Percentiles rank a stretch among this genome's conserved stretches.
Conservation (phyloP, 768 basidiomycete species). For the Lentinula boryana region DNA sequence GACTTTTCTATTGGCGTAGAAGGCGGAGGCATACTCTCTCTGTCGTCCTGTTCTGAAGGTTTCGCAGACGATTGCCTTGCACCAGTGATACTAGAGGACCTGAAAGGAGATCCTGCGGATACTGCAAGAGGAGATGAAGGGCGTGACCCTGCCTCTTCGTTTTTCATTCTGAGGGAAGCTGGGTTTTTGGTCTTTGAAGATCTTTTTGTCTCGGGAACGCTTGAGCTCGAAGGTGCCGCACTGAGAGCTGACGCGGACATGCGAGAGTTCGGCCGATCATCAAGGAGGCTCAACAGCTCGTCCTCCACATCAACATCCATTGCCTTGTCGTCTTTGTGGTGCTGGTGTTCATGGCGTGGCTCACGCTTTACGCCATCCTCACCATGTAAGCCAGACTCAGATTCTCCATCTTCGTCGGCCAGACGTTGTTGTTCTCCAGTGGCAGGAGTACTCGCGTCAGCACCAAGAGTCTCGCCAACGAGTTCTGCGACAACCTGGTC, state of each 20-base stretch:
- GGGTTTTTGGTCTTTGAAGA: not conserved
- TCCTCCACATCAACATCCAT: slow-evolving; percentile 56
- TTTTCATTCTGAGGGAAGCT: not conserved
- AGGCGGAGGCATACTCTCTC: slow-evolving; percentile 59
- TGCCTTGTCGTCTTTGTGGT: slow-evolving; percentile 25
- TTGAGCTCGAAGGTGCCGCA: not conserved
- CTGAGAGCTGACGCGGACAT: not conserved
- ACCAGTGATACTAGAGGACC: not conserved
- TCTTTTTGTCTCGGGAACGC: not conserved
- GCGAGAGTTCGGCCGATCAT: slow-evolving; percentile 33
- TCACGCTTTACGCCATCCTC: not conserved
- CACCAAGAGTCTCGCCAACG: slow-evolving; percentile 34
- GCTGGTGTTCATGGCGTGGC: not conserved
- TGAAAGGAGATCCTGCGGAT: not conserved
- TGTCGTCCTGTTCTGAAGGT: slow-evolving; percentile 25
- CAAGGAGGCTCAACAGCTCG: slow-evolving; percentile 65
- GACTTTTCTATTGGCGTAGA: slow-evolving; percentile 5
- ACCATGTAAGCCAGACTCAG: not conserved
- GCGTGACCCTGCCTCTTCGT: slow-evolving; percentile 4
- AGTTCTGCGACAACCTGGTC: slow-evolving; percentile 38
- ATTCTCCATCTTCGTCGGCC: slow-evolving; percentile 14
- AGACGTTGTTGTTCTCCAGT: slow-evolving; percentile 6
- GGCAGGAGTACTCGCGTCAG: slow-evolving; percentile 10
- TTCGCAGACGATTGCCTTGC: not conserved
- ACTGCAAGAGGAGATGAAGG: not conserved